Conservation (phyloP, 1,284 basidiomycete species). For the Microbotryomycetes sp. region DNA sequence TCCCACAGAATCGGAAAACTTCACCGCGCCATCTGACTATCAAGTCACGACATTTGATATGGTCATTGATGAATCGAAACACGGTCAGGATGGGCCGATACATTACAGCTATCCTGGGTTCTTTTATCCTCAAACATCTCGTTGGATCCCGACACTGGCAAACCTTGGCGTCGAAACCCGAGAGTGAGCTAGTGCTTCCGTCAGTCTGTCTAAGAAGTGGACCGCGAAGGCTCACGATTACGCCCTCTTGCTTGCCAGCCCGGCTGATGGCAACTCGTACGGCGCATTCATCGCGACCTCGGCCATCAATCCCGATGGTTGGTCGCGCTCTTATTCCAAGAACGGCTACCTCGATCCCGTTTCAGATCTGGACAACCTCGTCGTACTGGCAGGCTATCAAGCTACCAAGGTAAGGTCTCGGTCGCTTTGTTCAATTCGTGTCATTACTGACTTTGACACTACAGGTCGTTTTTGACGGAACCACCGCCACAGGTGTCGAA, state of each 20-base stretch:
- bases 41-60: conserved; percentile 41
- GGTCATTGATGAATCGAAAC: conserved; percentile 43
- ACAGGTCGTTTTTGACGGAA: conserved; percentile 12
- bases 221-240: neutral
- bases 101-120: conserved; percentile 35
- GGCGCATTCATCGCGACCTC: conserved; percentile 57
- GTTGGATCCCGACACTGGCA: conserved; percentile 34
- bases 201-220: conserved; percentile 25
- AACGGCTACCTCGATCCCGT: conserved; percentile 59
- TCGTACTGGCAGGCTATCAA: conserved; percentile 54
- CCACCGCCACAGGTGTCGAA: conserved; percentile 52
- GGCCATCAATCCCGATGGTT: conserved; percentile 57
- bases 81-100: conserved; percentile 50
- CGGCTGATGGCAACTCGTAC: conserved; percentile 47
- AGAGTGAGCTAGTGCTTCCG: no score
- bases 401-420: conserved; percentile 50
- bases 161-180: conserved; percentile 31
- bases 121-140: conserved; percentile 26
- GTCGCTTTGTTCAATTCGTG: neutral
- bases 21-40: conserved; percentile 43
- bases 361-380: conserved; percentile 52
- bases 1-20: conserved; percentile 44
- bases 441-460: neutral
- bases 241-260: neutral
- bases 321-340: conserved; percentile 61